These are phyloP conservation scores for Secale cereale DNA, from an alignment of 176 grass and related monocot genomes.

Conservation along the genomic window DNA sequence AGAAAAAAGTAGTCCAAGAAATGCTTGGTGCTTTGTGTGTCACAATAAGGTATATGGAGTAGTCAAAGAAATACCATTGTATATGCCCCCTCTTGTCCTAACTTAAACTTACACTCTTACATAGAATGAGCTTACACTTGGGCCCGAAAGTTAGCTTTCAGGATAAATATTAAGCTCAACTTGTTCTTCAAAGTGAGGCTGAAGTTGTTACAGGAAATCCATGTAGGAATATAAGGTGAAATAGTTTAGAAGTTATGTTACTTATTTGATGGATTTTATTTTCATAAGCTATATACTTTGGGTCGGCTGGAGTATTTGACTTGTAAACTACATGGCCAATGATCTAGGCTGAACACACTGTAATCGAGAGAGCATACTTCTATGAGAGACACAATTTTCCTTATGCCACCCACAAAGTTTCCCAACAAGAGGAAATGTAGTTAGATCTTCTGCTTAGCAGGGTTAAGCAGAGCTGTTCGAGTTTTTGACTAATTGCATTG, in stretches of 20 bases:
- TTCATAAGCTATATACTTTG: not conserved
- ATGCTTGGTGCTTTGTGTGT: not conserved
- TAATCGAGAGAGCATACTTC: not conserved
- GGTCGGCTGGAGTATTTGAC: not conserved
- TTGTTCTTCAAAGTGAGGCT: not conserved
- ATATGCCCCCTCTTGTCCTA: not conserved
- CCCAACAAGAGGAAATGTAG: not conserved
- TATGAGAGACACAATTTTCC: not conserved
- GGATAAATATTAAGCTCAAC: not conserved
- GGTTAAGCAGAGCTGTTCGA: not conserved
- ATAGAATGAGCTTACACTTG: not conserved
- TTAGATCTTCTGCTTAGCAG: not conserved
- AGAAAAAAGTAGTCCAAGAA: not conserved
- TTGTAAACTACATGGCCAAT: not conserved
- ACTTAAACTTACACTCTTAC: not conserved
- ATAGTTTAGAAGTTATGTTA: not conserved
- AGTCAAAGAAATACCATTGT: not conserved
- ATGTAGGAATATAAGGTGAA: not conserved
- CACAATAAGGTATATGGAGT: not conserved
- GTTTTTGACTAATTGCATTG: not conserved
- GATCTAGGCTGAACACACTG: not conserved
- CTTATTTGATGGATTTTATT: not conserved
- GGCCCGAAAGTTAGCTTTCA: not conserved
- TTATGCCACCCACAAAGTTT: not conserved
- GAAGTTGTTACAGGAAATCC: slow-evolving; percentile 4